Evolutionary conservation across 78 protist genomes (phyloP).

Genomic region (Dictyostelium intermedium): DNA sequence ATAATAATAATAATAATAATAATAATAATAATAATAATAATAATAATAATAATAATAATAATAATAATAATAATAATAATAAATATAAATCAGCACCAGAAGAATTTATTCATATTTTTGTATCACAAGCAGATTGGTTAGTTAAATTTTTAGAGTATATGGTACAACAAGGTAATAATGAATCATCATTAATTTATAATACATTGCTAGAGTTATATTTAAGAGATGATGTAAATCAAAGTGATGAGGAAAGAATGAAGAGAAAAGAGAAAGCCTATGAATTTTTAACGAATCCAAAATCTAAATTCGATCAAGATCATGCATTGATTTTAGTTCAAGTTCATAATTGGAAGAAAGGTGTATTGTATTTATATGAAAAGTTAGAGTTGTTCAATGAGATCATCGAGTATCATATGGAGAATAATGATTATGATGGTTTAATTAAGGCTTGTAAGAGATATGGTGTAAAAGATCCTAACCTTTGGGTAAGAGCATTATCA

Average conservation of each 20-base stretch:
- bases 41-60: too few relatives aligned
- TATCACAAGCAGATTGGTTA: constrained; percentile 83
- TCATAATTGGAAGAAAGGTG: constrained; percentile 84
- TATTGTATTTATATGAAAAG: constrained; percentile 87
- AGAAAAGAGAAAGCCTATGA: constrained; percentile 72
- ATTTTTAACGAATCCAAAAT: constrained; percentile 60
- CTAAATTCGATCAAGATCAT: constrained; percentile 84
- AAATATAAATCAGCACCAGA: constrained; percentile 81
- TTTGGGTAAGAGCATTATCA: constrained; percentile 94
- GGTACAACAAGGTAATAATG: constrained; percentile 22
- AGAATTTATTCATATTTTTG: constrained; percentile 89
- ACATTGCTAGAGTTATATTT: constrained; percentile 94
- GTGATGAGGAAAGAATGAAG: not conserved
- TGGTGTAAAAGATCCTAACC: constrained; percentile 85
- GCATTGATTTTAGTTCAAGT: constrained; percentile 91
- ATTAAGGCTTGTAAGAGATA: constrained; percentile 84
- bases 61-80: too few relatives aligned
- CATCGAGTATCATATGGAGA: constrained; percentile 91
- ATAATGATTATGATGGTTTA: constrained; percentile 63
- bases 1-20: too few relatives aligned
- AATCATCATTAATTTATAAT: constrained; percentile 73
- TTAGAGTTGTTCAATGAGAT: constrained; percentile 85
- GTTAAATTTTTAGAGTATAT: constrained; percentile 86
- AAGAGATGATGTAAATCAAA: constrained; percentile 46
- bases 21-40: too few relatives aligned